Conservation (phyloP, 768 basidiomycete species). For the Boletus sp. region DNA sequence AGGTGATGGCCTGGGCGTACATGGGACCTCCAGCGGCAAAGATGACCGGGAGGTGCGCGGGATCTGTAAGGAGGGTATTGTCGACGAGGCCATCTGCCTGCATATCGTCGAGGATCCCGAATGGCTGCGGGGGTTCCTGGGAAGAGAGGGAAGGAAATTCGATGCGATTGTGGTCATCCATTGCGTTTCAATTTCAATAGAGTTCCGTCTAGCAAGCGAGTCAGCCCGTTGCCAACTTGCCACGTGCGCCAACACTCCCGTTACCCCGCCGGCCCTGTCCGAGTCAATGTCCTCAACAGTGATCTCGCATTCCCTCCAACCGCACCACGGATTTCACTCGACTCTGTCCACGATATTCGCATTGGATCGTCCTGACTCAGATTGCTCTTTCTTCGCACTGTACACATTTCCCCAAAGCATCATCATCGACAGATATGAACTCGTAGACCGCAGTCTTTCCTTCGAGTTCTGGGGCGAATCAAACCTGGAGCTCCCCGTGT, state of each 20-base stretch:
- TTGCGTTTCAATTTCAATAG: neutral
- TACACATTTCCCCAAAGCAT: conserved; percentile 39
- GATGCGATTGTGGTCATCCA: conserved; percentile 17
- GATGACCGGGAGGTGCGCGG: conserved; percentile 45
- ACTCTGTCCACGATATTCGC: conserved; percentile 25
- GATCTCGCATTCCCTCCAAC: conserved; percentile 19
- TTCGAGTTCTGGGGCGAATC: conserved; percentile 37
- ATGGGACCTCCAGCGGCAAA: conserved; percentile 80
- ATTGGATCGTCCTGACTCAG: conserved; percentile 6
- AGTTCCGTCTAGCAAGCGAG: neutral
- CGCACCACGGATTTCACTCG: conserved; percentile 31
- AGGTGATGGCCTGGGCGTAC: conserved; percentile 37
- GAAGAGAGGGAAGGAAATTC: conserved; percentile 12
- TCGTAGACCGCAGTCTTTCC: conserved; percentile 32
- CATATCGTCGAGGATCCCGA: conserved; percentile 30
- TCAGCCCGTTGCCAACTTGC: neutral
- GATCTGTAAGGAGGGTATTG: conserved; percentile 14
- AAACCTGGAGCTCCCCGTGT: conserved; percentile 45
- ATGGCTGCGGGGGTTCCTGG: conserved; percentile 4
- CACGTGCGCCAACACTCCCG: neutral
- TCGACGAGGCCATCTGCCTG: conserved; percentile 16
- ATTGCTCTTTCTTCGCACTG: conserved; percentile 33
- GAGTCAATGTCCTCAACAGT: conserved; percentile 21
- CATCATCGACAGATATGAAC: conserved; percentile 47
- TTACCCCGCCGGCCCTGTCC: too few relatives aligned